A percentile compares a stretch with the other conserved stretches of the same genome.
phyloP scores from a whole-genome alignment of 2,329 filamentous ascomycete species.

The Cryoendolithus antarcticus region DNA sequence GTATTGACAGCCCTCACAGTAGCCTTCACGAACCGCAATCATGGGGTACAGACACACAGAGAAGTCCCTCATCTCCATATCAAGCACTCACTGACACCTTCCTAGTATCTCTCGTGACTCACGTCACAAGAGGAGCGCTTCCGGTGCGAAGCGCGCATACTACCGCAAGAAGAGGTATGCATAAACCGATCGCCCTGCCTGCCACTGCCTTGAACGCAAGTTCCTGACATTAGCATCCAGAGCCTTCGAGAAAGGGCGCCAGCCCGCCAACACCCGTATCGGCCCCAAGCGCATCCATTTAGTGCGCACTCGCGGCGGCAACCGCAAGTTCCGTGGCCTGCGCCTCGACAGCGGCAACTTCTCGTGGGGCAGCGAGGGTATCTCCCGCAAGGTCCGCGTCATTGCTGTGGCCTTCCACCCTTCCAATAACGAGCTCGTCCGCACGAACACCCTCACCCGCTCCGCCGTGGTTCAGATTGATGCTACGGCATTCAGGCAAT shows the following conservation, averaged over 20 bases:
- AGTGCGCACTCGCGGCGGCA: slow-evolving; percentile 93
- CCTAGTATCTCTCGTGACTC: slow-evolving; percentile 96
- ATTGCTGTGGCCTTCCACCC: slow-evolving; percentile 98
- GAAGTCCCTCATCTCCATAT: slow-evolving; percentile 6
- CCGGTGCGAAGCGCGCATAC: slow-evolving; percentile 74
- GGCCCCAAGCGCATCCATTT: slow-evolving; percentile 92
- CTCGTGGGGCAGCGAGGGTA: slow-evolving; percentile 95
- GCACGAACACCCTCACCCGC: slow-evolving; percentile 99
- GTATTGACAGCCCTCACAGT: slow-evolving; percentile 8
- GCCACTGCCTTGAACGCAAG: slow-evolving; percentile 7
- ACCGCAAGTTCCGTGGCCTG: slow-evolving; percentile 99
- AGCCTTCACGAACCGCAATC: slow-evolving; percentile 37
- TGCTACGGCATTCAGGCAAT: slow-evolving; percentile 97
- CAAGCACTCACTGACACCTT: slow-evolving; percentile 24
- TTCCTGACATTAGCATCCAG: slow-evolving; percentile 46
- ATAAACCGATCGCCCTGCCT: slow-evolving; percentile 38
- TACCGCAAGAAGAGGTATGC: slow-evolving; percentile 48
- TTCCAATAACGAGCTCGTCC: slow-evolving; percentile 99
- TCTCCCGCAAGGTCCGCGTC: slow-evolving; percentile 98
- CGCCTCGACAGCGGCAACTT: slow-evolving; percentile 99
- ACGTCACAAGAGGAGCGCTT: slow-evolving; percentile 98
- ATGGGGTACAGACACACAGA: slow-evolving; percentile 36
- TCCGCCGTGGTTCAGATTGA: slow-evolving; percentile 98
- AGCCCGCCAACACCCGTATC: slow-evolving; percentile 99
- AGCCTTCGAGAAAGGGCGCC: slow-evolving; percentile 99